A percentile compares a stretch with the other conserved stretches of the same genome.
phyloP scores from a whole-genome alignment of 2,329 filamentous ascomycete genomes.

The Chrysoporthe austroafricana region DNA sequence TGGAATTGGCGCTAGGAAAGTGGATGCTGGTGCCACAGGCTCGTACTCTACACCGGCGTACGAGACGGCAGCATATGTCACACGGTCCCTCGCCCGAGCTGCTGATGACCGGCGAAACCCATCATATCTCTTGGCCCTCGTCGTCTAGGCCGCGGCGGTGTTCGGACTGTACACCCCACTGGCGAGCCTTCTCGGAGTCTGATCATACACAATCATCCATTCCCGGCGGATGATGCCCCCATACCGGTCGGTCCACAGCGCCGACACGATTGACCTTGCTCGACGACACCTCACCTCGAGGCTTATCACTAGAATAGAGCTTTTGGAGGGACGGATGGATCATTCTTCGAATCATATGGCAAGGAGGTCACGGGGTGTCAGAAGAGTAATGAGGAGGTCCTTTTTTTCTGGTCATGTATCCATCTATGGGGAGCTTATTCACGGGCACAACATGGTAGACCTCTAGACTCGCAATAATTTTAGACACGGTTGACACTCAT shows the following conservation, averaged over 20 bases:
- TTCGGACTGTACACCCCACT: constrained; percentile 27
- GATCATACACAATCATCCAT: constrained; percentile 15
- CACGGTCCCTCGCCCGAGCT: constrained; percentile 20
- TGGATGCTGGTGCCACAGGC: constrained; percentile 16
- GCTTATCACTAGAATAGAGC: constrained; percentile 16
- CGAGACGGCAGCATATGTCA: constrained; percentile 25
- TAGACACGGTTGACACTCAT: constrained; percentile 24
- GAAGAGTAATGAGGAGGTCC: constrained; percentile 21
- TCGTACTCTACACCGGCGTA: constrained; percentile 16
- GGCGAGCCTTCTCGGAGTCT: constrained; percentile 22
- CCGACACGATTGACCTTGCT: constrained; percentile 1
- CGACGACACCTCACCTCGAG: neutral
- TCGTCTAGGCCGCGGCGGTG: constrained; percentile 29
- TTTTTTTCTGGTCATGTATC: constrained; percentile 22
- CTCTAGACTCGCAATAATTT: constrained; percentile 26
- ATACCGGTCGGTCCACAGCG: neutral
- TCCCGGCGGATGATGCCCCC: constrained; percentile 1
- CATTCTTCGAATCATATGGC: constrained; percentile 26
- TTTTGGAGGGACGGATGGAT: constrained; percentile 21
- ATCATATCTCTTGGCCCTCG: constrained; percentile 28
- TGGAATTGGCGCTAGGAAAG: constrained; percentile 26
- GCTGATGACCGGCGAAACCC: constrained; percentile 20
- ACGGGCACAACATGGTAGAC: constrained; percentile 18
- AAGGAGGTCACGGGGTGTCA: constrained; percentile 21
- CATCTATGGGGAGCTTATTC: constrained; percentile 14